Conservation (phyloP, 495 filamentous ascomycete species). For the Penicillium argentinense region DNA sequence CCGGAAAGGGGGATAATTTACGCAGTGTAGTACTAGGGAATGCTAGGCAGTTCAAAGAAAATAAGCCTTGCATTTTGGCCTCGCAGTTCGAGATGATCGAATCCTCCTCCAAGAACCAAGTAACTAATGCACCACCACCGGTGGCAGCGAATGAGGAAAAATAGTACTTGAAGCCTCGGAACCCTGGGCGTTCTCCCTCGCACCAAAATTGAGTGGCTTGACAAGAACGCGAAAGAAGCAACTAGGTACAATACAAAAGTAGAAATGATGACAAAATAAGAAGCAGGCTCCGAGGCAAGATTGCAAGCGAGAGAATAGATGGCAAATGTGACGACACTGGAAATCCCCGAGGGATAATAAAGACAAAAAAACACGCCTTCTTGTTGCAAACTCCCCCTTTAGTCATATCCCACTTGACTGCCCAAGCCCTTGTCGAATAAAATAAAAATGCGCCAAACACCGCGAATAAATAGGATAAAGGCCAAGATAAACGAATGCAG, state of each 20-base stretch:
- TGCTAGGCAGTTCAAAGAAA: neutral
- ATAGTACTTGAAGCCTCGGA: constrained; percentile 8
- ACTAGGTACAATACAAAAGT: constrained; percentile 30
- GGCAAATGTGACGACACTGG: constrained; percentile 13
- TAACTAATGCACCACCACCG: neutral
- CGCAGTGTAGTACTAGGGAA: too few species aligned
- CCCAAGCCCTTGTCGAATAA: constrained; percentile 17
- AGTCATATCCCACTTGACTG: constrained; percentile 24
- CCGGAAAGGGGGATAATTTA: too few species aligned
- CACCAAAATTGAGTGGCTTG: constrained; percentile 4
- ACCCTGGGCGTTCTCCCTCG: constrained; percentile 8
- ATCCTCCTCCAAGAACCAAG: neutral
- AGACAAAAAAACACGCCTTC: constrained; percentile 17
- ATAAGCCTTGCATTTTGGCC: constrained; percentile 2
- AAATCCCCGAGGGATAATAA: neutral
- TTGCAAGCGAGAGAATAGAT: constrained; percentile 21
- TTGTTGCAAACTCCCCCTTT: constrained; percentile 26
- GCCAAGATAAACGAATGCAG: constrained; percentile 24
- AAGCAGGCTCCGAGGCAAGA: constrained; percentile 8
- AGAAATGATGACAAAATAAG: constrained; percentile 6
- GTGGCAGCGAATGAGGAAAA: neutral
- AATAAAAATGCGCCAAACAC: constrained; percentile 26
- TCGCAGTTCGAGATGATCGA: neutral
- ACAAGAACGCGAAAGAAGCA: constrained; percentile 12
- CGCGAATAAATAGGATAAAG: constrained; percentile 10